A percentile compares a stretch with the other conserved stretches of the same genome.
phyloP scores from a whole-genome alignment of 169 alveolate species.

The Plasmodium chabaudi region DNA sequence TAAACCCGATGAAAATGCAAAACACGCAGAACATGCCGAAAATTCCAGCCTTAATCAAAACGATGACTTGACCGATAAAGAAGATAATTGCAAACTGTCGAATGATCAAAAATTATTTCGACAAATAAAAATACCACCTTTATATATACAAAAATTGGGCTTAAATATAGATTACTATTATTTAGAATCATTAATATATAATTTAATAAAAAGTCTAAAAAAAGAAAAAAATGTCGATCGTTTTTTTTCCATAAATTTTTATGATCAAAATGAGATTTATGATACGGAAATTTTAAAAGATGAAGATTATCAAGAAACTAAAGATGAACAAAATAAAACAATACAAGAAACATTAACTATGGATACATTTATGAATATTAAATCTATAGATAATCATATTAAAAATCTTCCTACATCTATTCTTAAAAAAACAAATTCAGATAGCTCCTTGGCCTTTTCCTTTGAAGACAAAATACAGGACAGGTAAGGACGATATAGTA shows the following conservation, averaged over 20 bases:
- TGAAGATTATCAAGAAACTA: slow-evolving; percentile 25
- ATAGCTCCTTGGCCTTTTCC: neutral
- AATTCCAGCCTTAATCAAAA: neutral
- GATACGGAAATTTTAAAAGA: slow-evolving; percentile 51
- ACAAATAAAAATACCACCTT: slow-evolving; percentile 55
- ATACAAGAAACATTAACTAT: slow-evolving; percentile 6
- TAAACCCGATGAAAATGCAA: neutral
- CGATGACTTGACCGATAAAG: neutral
- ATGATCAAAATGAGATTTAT: slow-evolving; percentile 27
- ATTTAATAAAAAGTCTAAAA: slow-evolving; percentile 38
- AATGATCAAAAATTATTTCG: slow-evolving; percentile 37
- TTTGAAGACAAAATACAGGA: slow-evolving; percentile 55
- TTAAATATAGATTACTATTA: slow-evolving; percentile 26
- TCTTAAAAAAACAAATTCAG: slow-evolving; percentile 21
- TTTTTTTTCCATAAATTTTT: slow-evolving; percentile 38
- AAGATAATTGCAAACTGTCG: neutral
- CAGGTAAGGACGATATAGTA: neutral
- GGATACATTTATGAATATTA: neutral
- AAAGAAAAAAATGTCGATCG: slow-evolving; percentile 47
- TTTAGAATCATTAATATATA: slow-evolving; percentile 42
- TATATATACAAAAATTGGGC: slow-evolving; percentile 54
- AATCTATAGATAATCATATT: slow-evolving; percentile 13
- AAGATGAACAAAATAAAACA: slow-evolving; percentile 5
- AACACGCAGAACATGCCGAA: neutral
- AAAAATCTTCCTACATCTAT: slow-evolving; percentile 13